A percentile compares a stretch with the other conserved stretches of the same genome.
These are phyloP conservation scores for Spergularia marina DNA, from an alignment of 148 eudicot genomes.

Conservation along the genomic window DNA sequence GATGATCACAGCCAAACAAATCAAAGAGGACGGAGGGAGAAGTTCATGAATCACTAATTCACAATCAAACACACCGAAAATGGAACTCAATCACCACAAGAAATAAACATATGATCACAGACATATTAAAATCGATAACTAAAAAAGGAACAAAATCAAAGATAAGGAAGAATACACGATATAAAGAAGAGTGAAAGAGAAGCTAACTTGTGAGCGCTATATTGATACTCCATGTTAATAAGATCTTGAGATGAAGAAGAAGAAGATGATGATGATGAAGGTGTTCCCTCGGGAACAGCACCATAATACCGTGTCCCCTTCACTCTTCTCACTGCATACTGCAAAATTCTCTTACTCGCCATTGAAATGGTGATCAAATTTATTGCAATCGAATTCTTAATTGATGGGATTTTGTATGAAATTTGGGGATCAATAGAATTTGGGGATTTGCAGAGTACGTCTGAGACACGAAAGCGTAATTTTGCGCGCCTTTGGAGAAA, in stretches of 20 bases:
- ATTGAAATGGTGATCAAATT: neutral
- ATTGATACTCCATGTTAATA: conserved; percentile 57
- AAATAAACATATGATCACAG: too few species aligned
- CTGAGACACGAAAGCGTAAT: neutral
- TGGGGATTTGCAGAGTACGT: neutral
- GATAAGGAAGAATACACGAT: neutral
- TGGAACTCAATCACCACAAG: neutral
- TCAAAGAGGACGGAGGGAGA: too few species aligned
- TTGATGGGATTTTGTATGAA: neutral
- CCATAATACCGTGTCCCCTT: conserved; percentile 37
- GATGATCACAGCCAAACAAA: too few species aligned
- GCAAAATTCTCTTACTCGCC: conserved; percentile 35
- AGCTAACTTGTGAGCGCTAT: conserved; percentile 80
- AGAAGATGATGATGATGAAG: neutral
- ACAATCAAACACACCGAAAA: neutral
- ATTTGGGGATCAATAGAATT: neutral
- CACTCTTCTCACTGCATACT: conserved; percentile 6
- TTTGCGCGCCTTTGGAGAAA: neutral
- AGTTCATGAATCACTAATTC: neutral
- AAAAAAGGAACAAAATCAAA: neutral
- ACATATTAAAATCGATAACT: neutral
- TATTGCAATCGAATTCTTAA: neutral
- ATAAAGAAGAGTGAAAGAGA: neutral
- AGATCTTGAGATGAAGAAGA: conserved; percentile 60
- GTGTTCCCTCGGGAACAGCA: conserved; percentile 37